phyloP scores from a whole-genome alignment of 257 asterid genomes.

The Penstemon barbatus region DNA sequence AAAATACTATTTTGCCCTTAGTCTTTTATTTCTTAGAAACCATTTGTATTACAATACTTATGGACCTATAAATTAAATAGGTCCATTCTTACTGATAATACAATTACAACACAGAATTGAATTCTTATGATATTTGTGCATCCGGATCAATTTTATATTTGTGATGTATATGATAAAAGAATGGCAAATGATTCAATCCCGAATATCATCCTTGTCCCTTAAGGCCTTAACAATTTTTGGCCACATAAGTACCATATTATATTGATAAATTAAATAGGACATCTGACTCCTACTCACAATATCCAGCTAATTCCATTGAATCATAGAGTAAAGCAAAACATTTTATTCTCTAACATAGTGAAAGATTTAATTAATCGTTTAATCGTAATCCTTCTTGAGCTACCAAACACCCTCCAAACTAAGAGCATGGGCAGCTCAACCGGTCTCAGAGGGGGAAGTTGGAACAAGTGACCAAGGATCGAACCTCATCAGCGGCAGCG shows the following conservation, averaged over 20 bases:
- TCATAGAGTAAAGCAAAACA: background rate
- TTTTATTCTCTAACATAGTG: background rate
- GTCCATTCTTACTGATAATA: no score
- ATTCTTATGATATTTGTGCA: no score
- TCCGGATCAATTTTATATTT: no score
- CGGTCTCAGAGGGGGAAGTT: no score
- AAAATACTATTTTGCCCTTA: no score
- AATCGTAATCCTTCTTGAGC: background rate
- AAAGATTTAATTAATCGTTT: background rate
- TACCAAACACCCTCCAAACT: background rate
- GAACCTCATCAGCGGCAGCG: no score
- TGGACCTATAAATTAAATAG: no score
- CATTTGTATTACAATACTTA: background rate
- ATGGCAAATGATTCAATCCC: no score
- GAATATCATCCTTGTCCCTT: background rate
- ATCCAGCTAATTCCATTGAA: slow-evolving; percentile 28
- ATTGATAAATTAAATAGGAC: slow-evolving; percentile 11
- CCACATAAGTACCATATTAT: slow-evolving; percentile 4
- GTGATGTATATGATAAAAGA: no score
- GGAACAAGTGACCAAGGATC: no score
- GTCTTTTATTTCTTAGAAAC: background rate
- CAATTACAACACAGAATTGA: no score
- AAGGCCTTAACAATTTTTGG: background rate
- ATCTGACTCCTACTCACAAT: slow-evolving; percentile 29
- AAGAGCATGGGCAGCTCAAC: no score